These are phyloP conservation scores for Rhodotorula sp. DNA, from an alignment of 1,284 basidiomycete species.

Conservation along the genomic window DNA sequence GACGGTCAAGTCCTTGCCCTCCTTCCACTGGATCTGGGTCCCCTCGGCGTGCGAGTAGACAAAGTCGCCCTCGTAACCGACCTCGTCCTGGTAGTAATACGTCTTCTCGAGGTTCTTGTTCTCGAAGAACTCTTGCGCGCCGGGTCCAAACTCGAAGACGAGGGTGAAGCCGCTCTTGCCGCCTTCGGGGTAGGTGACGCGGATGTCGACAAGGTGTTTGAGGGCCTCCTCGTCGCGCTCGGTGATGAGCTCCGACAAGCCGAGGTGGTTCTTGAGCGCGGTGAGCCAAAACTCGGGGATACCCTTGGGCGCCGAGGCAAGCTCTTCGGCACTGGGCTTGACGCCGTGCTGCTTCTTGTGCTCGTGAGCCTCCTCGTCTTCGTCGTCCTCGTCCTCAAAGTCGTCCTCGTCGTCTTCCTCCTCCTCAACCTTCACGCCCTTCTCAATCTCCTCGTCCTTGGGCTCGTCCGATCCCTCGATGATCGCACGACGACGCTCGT, in stretches of 20 bases:
- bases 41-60: constrained; percentile 66
- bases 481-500: constrained; percentile 80
- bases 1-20: constrained; percentile 95
- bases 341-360: constrained; percentile 32
- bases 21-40: constrained; percentile 91
- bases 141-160: constrained; percentile 68
- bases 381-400: constrained; percentile 51
- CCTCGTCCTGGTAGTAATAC: constrained; percentile 78
- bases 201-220: constrained; percentile 67
- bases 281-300: constrained; percentile 99
- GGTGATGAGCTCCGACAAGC: constrained; percentile 83
- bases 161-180: constrained; percentile 84
- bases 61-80: constrained; percentile 45
- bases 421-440: constrained; percentile 65
- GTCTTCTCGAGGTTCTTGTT: constrained; percentile 85
- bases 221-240: constrained; percentile 78
- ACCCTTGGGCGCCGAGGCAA: constrained; percentile 55
- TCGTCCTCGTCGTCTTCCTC: constrained; percentile 56
- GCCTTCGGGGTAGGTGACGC: constrained; percentile 63
- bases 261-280: constrained; percentile 86
- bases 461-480: constrained; percentile 74
- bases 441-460: constrained; percentile 76
- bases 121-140: constrained; percentile 80
- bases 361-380: constrained; percentile 47
- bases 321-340: constrained; percentile 47